Evolutionary conservation across 768 basidiomycete genomes (phyloP), one percentile per base, ranked within the genome.

Genomic region (Kwoniella sp.): DNA sequence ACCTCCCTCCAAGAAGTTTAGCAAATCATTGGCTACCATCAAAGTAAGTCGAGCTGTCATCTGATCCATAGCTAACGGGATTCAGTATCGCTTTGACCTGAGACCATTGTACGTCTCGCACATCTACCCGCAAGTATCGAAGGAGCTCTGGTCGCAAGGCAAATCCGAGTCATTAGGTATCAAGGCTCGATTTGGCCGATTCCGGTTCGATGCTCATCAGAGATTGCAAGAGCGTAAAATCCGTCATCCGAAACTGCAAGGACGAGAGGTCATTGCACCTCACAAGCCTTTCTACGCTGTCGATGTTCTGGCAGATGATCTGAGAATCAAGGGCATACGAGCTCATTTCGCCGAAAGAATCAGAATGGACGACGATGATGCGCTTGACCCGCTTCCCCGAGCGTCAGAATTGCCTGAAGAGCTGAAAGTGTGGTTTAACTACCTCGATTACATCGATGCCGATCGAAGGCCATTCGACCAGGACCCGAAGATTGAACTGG

Each of bases 191-290:
- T 85, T 94, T 37, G 87, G 88, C 36, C 85, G 87, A 52, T 87
- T 96, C 74, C 88, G 89, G 67, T 91, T 89, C 49, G 94, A 97
- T 74, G 85, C 94, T 82, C 94, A 97, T 77, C 93, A 96, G 80
- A 85, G 92, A 55, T 88, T 90, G 65, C 89, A 93, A 81, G 91
- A 94, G 81, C 84, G 85, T 8, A 82, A 82, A 1, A 84, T 87
- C 1, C 81, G 83, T 8, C 86, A 87, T n/a, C 82, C 83, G 56
- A 80, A 84, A 52, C 83, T 87, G 7, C 81, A 85, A 24, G 50
- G 19, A 13, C 84, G 85, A n/a, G 83, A 83, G 21, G 72, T 87
- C 73, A 83, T 84, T 3, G 81, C 87, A 6, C 84, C 86, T 9
- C 88, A 88, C 77, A 96, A 93, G 77, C 86, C 89, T 2, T 91